Base-by-base conservation (phyloP, 1,139 yeast species). In the Lodderomyces margitis region DNA sequence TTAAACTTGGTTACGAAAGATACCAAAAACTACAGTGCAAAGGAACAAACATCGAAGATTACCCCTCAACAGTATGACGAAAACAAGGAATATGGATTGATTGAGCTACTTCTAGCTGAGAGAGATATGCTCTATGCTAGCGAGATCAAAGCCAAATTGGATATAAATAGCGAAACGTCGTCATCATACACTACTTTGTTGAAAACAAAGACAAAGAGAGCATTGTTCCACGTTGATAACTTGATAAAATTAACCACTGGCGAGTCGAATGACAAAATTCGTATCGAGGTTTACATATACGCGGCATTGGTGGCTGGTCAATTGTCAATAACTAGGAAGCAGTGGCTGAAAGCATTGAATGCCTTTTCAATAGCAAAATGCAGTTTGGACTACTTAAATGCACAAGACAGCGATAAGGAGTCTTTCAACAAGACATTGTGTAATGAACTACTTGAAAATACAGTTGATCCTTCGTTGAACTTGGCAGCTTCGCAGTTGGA, bases 391-490 rank as follows among this genome's bases (percentile, higher is more conserved):
- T 78, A 66, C 43, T 66, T 82, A 46, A 64, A 63, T 44, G 47
- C 55, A 23, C 25, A 35, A 12, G 39, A 42, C 15, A 16, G 14
- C 9, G 57, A 55, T n/a, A 56, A 53, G n/a, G 47, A 36, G 8
- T 50, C 52, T 19, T 58, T 59, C 40, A 63, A 63, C 36, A 71
- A 68, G 40, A 74, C 78, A 19, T 57, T 81, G 27, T 71, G 78
- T 48, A 64, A 68, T 39, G 92, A 84, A 47, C 60, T 83, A 34
- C 61, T 81, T 36, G 82, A 81, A 38, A 70, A 78, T 6, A 53
- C 70, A n/a, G 75, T 87, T 21, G 94, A 86, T 54, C 89, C 92
- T 12, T 74, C 86, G 3, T 69, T 87, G 50, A 74, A 74, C 39
- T 68, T 83, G 48, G 78, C 89, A 0, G 61, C 75, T 17, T 70